A percentile compares a stretch with the other conserved stretches of the same genome.
Evolutionary conservation across 1,284 basidiomycete species (phyloP).

Genomic region (Tetrapyrgos nigripes): DNA sequence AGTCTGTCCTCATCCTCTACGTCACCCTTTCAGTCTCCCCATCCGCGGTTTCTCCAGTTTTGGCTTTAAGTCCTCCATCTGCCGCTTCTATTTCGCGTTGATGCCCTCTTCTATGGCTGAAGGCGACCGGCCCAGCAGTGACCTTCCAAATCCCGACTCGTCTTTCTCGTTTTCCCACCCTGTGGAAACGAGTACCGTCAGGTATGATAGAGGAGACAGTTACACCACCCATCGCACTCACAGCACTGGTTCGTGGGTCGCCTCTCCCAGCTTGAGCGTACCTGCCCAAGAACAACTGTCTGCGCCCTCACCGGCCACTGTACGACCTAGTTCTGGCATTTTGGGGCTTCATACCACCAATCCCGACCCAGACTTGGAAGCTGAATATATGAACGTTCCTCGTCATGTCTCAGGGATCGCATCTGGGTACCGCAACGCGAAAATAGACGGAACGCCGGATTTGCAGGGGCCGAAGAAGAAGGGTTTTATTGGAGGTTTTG

Average conservation of each 20-base stretch:
- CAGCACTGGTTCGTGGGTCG: not conserved
- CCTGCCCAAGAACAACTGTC: not conserved
- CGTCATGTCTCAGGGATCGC: not conserved
- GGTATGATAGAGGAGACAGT: not conserved
- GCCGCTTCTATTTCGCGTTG: too few species aligned
- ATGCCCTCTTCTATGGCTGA: not conserved
- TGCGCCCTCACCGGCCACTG: not conserved
- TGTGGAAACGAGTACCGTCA: not conserved
- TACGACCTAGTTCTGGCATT: not conserved
- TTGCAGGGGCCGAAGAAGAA: slow-evolving; percentile 2
- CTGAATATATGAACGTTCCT: not conserved
- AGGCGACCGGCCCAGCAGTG: not conserved
- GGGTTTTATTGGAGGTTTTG: slow-evolving; percentile 15
- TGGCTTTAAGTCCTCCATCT: too few species aligned
- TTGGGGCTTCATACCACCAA: not conserved
- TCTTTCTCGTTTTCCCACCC: not conserved
- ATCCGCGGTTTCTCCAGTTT: not conserved
- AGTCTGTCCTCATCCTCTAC: too few species aligned
- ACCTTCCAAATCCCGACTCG: not conserved
- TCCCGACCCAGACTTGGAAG: not conserved
- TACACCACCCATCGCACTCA: not conserved
- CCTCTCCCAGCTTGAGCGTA: too few species aligned
- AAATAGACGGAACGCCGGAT: not conserved
- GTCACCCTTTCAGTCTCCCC: too few species aligned
- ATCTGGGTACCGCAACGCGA: not conserved